phyloP scores from a whole-genome alignment of 345 rosid genomes.

The Stellera chamaejasme region DNA sequence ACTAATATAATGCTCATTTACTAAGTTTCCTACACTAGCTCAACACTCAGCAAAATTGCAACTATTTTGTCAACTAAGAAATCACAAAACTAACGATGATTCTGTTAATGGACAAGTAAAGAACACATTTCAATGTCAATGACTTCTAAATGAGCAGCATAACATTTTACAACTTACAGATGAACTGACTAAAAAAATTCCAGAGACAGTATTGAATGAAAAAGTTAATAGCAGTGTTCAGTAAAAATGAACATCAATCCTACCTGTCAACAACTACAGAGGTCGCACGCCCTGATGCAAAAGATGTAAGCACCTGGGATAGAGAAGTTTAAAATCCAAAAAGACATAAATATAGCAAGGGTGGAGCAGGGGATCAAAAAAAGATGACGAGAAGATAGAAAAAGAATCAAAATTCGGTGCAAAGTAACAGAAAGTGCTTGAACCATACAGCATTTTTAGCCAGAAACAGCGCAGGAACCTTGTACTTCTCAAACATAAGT shows the following conservation, averaged over 20 bases:
- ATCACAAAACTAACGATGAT: too few relatives aligned
- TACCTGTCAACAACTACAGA: conserved; percentile 97
- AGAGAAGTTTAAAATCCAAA: conserved; percentile 10
- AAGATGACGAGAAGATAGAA: neutral
- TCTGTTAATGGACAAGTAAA: too few relatives aligned
- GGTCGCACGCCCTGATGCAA: conserved; percentile 48
- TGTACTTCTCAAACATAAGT: conserved; percentile 95
- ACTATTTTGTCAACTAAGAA: too few relatives aligned
- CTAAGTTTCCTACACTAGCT: too few relatives aligned
- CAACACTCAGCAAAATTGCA: too few relatives aligned
- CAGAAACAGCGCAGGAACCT: conserved; percentile 93
- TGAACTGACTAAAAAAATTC: too few relatives aligned
- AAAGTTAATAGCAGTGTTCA: too few relatives aligned
- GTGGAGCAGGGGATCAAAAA: conserved; percentile 3
- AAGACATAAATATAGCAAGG: conserved; percentile 12
- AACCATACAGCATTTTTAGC: conserved; percentile 91
- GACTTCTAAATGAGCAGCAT: too few relatives aligned
- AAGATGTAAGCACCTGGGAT: conserved; percentile 69
- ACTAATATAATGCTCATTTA: too few relatives aligned
- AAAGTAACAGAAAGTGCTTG: conserved; percentile 8
- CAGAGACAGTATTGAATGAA: too few relatives aligned
- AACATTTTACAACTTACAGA: too few relatives aligned
- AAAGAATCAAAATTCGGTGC: neutral
- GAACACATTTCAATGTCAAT: too few relatives aligned
- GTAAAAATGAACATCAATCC: neutral